Evolutionary conservation across 495 filamentous ascomycete genomes (phyloP).

Genomic region (Poronia punctata): DNA sequence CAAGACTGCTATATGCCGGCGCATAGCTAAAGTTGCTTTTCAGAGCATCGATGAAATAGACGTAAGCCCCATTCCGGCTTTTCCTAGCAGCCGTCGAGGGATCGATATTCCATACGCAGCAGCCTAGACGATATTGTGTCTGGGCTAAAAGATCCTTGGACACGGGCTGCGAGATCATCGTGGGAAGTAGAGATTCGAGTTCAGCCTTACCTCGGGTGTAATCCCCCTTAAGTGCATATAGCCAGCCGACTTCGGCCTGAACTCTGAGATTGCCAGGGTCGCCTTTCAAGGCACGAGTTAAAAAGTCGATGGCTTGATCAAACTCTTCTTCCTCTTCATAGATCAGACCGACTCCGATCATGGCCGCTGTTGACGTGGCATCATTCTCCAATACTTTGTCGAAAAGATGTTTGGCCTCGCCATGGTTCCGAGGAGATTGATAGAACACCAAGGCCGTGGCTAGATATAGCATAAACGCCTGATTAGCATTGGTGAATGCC

Average conservation of each 20-base stretch:
- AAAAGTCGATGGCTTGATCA: conserved; percentile 65
- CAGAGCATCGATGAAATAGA: conserved; percentile 73
- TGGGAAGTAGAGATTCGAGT: conserved; percentile 60
- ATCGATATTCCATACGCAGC: conserved; percentile 80
- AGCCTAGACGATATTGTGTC: conserved; percentile 80
- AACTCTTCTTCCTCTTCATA: conserved; percentile 90
- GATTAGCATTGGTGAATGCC: conserved; percentile 55
- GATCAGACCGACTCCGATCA: conserved; percentile 86
- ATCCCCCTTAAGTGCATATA: conserved; percentile 75
- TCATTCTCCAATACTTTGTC: conserved; percentile 68
- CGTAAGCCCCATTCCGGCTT: conserved; percentile 65
- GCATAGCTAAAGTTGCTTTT: conserved; percentile 86
- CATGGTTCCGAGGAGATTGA: conserved; percentile 81
- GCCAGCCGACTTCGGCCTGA: conserved; percentile 80
- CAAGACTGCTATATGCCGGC: conserved; percentile 86
- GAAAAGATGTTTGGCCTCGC: conserved; percentile 78
- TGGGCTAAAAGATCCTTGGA: conserved; percentile 71
- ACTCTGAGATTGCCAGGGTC: conserved; percentile 69
- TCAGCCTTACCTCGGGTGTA: conserved; percentile 54
- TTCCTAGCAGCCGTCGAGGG: conserved; percentile 63
- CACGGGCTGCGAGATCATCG: conserved; percentile 16
- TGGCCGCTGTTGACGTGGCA: conserved; percentile 62
- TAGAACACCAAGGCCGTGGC: conserved; percentile 80
- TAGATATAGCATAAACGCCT: conserved; percentile 67
- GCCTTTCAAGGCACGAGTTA: conserved; percentile 63